These are phyloP conservation scores for Chlamydomonas sp. DNA, from an alignment of 139 green algal genomes.

Conservation along the genomic window DNA sequence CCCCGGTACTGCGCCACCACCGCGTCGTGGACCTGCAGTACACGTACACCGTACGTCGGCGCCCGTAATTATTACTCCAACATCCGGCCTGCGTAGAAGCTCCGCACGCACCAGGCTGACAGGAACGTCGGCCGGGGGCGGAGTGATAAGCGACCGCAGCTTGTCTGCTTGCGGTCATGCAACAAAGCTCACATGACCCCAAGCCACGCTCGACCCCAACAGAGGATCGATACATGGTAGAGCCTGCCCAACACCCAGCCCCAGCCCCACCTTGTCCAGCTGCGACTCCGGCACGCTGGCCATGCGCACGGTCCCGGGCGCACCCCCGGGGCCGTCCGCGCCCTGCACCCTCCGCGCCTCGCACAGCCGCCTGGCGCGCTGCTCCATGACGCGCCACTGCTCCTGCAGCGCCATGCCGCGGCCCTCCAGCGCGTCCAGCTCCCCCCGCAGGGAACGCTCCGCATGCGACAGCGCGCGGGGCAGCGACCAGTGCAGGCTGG, in stretches of 20 bases:
- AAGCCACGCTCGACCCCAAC: no score
- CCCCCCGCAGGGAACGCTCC: slow-evolving; percentile 49
- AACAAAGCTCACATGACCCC: no score
- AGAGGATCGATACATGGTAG: no score
- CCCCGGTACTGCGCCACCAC: slow-evolving; percentile 26
- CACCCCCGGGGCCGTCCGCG: neutral
- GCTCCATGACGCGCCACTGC: slow-evolving; percentile 3
- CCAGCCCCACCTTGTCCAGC: slow-evolving; percentile 23
- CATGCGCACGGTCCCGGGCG: neutral
- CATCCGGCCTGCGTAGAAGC: no score
- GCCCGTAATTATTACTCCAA: no score
- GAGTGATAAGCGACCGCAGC: no score
- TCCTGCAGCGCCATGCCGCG: neutral
- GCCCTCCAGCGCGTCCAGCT: slow-evolving; percentile 24
- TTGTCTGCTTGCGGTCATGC: no score
- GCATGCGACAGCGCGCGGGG: slow-evolving; percentile 58
- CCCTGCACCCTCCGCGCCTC: neutral
- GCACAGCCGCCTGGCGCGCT: slow-evolving; percentile 11
- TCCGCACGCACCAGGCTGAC: no score
- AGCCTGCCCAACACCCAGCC: no score
- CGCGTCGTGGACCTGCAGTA: slow-evolving; percentile 13
- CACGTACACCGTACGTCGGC: no score
- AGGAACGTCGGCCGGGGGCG: no score
- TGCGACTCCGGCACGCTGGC: slow-evolving; percentile 4
- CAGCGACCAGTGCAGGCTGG: slow-evolving; percentile 71